Conservation (phyloP, 2,329 filamentous ascomycete species). For the Penicillium capsulatum region DNA sequence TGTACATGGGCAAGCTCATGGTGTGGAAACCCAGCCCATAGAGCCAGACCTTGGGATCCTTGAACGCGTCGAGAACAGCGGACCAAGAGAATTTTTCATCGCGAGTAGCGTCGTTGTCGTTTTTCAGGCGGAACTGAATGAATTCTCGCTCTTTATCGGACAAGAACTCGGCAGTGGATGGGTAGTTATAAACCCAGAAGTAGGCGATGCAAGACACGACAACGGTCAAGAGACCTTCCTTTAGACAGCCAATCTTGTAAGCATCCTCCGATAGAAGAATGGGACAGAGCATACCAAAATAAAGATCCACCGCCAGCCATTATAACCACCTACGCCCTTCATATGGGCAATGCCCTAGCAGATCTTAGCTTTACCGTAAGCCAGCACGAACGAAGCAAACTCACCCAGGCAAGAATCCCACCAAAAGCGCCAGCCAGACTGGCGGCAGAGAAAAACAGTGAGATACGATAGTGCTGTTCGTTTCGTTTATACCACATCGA, state of each 20-base stretch:
- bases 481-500: conserved; percentile 61
- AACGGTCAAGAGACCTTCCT: conserved; percentile 68
- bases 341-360: conserved; percentile 47
- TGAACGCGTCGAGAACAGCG: conserved; percentile 60
- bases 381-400: conserved; percentile 1
- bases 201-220: conserved; percentile 43
- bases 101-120: conserved; percentile 65
- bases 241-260: not conserved
- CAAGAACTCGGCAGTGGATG: conserved; percentile 41
- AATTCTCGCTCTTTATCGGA: conserved; percentile 52
- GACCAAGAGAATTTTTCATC: conserved; percentile 66
- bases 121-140: conserved; percentile 60
- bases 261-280: too few relatives aligned
- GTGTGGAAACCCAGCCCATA: conserved; percentile 20
- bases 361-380: conserved; percentile 1
- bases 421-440: conserved; percentile 59
- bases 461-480: conserved; percentile 56
- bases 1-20: conserved; percentile 37
- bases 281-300: conserved; percentile 48
- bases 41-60: conserved; percentile 43
- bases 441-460: conserved; percentile 57
- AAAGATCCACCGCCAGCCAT: conserved; percentile 63
- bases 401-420: conserved; percentile 53
- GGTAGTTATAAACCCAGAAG: conserved; percentile 43
- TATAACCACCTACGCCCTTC: conserved; percentile 46